Percentiles rank a stretch among this genome's conserved stretches.
Evolutionary conservation across 768 basidiomycete genomes (phyloP).

Genomic region (Collybia nuda): DNA sequence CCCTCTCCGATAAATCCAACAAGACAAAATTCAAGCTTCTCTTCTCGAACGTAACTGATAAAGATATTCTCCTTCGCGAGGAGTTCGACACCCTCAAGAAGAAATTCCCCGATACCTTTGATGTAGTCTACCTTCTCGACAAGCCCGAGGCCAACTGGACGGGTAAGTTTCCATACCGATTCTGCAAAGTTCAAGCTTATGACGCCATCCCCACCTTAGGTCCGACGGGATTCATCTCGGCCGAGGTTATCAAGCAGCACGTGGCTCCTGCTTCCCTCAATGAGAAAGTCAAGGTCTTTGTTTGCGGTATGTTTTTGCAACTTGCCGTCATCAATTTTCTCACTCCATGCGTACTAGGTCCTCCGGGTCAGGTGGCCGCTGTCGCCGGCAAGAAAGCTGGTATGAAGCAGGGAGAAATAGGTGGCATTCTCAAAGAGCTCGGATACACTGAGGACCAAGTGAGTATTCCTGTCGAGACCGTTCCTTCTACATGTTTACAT

Average conservation of each 20-base stretch:
- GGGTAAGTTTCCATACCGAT: slow-evolving; percentile 36
- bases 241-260: slow-evolving; percentile 72
- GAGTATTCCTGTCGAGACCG: neutral
- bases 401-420: slow-evolving; percentile 80
- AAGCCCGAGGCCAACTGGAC: slow-evolving; percentile 58
- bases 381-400: slow-evolving; percentile 89
- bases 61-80: slow-evolving; percentile 86
- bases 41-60: slow-evolving; percentile 87
- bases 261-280: slow-evolving; percentile 61
- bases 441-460: slow-evolving; percentile 90
- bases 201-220: slow-evolving; percentile 32
- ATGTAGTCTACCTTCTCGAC: slow-evolving; percentile 87
- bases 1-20: slow-evolving; percentile 71
- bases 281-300: slow-evolving; percentile 84
- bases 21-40: slow-evolving; percentile 94
- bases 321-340: slow-evolving; percentile 5
- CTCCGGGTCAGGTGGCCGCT: slow-evolving; percentile 86
- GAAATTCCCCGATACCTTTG: slow-evolving; percentile 68
- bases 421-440: slow-evolving; percentile 82
- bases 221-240: slow-evolving; percentile 70
- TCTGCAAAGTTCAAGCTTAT: neutral
- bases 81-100: slow-evolving; percentile 71
- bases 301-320: slow-evolving; percentile 68
- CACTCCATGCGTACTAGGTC: slow-evolving; percentile 42
- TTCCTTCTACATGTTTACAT: neutral